A percentile compares a stretch with the other conserved stretches of the same genome.
These are phyloP conservation scores for Cornus florida DNA, from an alignment of 148 eudicot species.

Conservation along the genomic window DNA sequence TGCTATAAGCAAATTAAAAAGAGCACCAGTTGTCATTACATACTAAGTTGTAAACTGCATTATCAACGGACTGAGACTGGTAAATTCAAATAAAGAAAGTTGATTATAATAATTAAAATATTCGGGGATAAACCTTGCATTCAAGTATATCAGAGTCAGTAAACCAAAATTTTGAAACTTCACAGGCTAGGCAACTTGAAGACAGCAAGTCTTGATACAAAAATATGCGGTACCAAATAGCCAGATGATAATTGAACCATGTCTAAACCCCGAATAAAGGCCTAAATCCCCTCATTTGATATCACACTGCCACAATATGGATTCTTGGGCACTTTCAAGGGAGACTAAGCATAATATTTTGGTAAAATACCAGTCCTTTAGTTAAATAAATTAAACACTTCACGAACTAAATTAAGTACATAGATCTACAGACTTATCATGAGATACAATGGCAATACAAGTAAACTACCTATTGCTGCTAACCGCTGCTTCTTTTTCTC, in stretches of 20 bases:
- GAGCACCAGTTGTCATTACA: not conserved
- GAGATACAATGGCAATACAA: not conserved
- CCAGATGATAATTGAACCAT: not conserved
- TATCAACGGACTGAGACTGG: not conserved
- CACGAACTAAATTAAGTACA: not conserved
- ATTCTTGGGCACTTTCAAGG: no score
- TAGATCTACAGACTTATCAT: not conserved
- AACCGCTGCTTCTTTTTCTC: conserved; percentile 92
- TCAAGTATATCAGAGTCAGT: not conserved
- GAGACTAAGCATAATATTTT: no score
- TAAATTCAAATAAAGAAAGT: not conserved
- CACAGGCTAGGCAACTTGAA: not conserved
- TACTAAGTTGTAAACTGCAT: conserved; percentile 3
- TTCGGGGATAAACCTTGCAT: not conserved
- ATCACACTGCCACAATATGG: not conserved
- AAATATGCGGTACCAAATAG: not conserved
- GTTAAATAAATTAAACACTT: not conserved
- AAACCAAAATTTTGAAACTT: not conserved
- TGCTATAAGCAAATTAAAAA: not conserved
- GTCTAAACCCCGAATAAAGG: not conserved
- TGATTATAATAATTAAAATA: not conserved
- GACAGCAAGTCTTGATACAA: not conserved
- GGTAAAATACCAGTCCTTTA: not conserved
- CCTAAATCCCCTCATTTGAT: not conserved
- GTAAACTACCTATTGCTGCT: conserved; percentile 87